A percentile compares a stretch with the other conserved stretches of the same genome.
Evolutionary conservation across 2,329 filamentous ascomycete species (phyloP).

Genomic region (Penicillium thymicola): DNA sequence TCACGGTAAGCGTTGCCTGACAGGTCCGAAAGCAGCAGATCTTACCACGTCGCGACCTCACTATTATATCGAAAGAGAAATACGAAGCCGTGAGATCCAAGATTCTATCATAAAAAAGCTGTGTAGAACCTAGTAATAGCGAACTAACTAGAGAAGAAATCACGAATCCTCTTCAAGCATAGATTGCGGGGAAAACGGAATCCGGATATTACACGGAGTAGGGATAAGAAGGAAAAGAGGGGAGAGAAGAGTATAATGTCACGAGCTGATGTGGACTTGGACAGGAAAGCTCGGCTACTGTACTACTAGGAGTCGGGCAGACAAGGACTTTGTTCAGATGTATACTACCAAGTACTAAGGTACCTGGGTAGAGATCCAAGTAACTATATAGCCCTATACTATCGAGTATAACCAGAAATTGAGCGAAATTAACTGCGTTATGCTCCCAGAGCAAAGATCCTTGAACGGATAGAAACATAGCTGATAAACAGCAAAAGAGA

Average conservation of each 20-base stretch:
- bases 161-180: neutral
- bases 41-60: neutral
- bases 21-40: constrained; percentile 18
- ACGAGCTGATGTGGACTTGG: constrained; percentile 11
- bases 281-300: neutral
- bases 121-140: neutral
- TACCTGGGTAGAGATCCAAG: neutral
- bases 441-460: neutral
- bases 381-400: neutral
- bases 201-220: neutral
- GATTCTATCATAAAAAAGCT: neutral
- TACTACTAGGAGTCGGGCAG: constrained; percentile 2
- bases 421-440: neutral
- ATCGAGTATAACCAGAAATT: neutral
- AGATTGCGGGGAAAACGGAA: neutral
- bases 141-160: neutral
- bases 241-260: constrained; percentile 9
- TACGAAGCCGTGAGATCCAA: neutral
- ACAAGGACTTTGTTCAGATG: neutral
- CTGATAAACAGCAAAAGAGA: neutral
- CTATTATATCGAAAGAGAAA: neutral
- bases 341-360: neutral
- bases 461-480: neutral
- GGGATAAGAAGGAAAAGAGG: neutral
- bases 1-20: constrained; percentile 15